Conservation (phyloP, 169 alveolate species). For the Besnoitia besnoiti region DNA sequence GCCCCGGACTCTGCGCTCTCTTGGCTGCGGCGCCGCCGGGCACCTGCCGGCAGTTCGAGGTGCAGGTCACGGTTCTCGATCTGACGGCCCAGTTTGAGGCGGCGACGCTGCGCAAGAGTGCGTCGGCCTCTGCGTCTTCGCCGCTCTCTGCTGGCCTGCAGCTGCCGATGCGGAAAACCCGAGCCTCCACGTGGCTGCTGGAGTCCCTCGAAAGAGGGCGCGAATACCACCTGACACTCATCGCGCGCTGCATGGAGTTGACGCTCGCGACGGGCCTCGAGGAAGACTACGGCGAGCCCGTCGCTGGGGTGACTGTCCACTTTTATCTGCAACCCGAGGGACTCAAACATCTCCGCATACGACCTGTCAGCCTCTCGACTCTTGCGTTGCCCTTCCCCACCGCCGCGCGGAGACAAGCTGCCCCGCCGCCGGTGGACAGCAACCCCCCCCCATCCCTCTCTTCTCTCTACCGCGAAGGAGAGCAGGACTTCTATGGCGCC, state of each 20-base stretch:
- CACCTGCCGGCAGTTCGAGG: neutral
- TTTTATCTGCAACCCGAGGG: conserved; percentile 1
- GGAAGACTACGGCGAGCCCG: conserved; percentile 8
- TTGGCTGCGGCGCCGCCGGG: neutral
- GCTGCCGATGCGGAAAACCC: neutral
- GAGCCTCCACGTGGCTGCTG: neutral
- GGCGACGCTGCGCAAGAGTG: neutral
- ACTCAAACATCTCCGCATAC: neutral
- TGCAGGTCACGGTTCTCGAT: neutral
- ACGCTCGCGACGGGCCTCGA: neutral
- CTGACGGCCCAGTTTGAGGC: conserved; percentile 22
- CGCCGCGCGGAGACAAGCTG: neutral
- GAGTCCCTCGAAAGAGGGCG: neutral
- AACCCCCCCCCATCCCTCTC: neutral
- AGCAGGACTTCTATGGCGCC: neutral
- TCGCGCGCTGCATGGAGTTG: neutral
- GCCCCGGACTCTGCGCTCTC: neutral
- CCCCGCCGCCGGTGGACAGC: neutral
- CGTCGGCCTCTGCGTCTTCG: neutral
- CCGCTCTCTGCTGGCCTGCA: neutral
- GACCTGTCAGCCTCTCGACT: conserved; percentile 22
- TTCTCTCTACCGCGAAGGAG: neutral
- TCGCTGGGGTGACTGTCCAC: conserved; percentile 23
- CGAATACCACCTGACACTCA: conserved; percentile 16
- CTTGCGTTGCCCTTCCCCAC: neutral